Conservation (phyloP, 805 yeast species). For the Kuraishia capsulata region DNA sequence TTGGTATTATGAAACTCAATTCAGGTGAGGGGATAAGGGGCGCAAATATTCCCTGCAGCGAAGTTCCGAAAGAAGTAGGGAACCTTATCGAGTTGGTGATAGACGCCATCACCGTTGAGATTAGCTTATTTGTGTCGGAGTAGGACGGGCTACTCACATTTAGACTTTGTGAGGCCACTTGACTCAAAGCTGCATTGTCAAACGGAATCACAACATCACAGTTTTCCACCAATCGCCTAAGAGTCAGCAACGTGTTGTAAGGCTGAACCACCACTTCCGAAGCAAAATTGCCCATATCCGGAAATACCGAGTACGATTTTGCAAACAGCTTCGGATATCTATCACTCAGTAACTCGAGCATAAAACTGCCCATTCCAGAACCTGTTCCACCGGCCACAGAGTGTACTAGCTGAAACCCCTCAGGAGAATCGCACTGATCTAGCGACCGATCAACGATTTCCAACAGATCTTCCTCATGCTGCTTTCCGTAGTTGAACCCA, state of each 20-base stretch:
- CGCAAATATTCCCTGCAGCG: conserved; percentile 72
- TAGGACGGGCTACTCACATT: conserved; percentile 55
- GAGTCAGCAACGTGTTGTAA: conserved; percentile 77
- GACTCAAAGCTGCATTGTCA: conserved; percentile 78
- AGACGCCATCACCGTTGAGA: conserved; percentile 77
- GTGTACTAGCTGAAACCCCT: conserved; percentile 86
- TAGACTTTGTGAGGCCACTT: conserved; percentile 58
- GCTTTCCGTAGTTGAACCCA: conserved; percentile 72
- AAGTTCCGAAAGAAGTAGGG: conserved; percentile 87
- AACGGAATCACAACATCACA: conserved; percentile 86
- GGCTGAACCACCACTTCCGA: conserved; percentile 99
- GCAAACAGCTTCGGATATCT: conserved; percentile 74
- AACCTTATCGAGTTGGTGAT: conserved; percentile 82
- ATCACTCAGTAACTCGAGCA: conserved; percentile 74
- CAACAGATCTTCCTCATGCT: conserved; percentile 60
- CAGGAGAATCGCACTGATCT: conserved; percentile 82
- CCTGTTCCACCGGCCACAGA: conserved; percentile 99
- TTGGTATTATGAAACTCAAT: conserved; percentile 63
- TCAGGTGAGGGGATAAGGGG: conserved; percentile 82
- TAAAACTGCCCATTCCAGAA: conserved; percentile 82
- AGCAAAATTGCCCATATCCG: conserved; percentile 46
- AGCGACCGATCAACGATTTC: conserved; percentile 84
- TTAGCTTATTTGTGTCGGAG: conserved; percentile 74
- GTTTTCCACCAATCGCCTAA: conserved; percentile 71
- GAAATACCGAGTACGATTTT: conserved; percentile 83